Percentiles rank a stretch among this genome's conserved stretches.
Conservation (phyloP, 2,329 filamentous ascomycete genomes). For the Fusarium miscanthi region DNA sequence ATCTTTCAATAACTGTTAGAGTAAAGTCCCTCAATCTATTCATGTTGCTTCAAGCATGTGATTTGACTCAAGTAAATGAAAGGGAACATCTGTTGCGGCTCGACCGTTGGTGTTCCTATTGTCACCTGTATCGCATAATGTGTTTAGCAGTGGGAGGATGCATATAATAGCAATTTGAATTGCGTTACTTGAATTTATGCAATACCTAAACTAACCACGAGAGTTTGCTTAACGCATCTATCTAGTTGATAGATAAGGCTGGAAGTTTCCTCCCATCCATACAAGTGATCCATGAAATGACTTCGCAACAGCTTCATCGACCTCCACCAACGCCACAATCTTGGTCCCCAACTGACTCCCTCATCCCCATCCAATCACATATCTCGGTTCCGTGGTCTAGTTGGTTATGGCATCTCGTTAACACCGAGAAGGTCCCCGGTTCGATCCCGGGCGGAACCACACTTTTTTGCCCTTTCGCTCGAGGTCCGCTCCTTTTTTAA, state of each 20-base stretch:
- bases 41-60: neutral
- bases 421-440: conserved; percentile 23
- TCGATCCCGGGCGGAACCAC: conserved; percentile 20
- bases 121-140: neutral
- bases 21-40: neutral
- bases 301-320: neutral
- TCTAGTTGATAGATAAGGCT: neutral
- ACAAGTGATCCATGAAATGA: neutral
- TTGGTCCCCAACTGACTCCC: fast-evolving
- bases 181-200: fast-evolving
- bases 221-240: neutral
- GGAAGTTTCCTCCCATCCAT: neutral
- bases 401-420: conserved; percentile 28
- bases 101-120: neutral
- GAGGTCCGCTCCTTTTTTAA: neutral
- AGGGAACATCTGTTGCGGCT: neutral
- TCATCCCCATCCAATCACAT: neutral
- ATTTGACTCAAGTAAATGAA: neutral
- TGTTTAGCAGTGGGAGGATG: neutral
- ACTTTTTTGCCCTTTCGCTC: neutral
- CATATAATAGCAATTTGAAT: neutral
- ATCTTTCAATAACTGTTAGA: neutral
- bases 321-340: neutral
- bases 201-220: too few species aligned
- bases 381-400: conserved; percentile 14